Percentiles rank a stretch among this genome's conserved stretches.
Evolutionary conservation across 148 eudicot species (phyloP).

Genomic region (Cornus florida): DNA sequence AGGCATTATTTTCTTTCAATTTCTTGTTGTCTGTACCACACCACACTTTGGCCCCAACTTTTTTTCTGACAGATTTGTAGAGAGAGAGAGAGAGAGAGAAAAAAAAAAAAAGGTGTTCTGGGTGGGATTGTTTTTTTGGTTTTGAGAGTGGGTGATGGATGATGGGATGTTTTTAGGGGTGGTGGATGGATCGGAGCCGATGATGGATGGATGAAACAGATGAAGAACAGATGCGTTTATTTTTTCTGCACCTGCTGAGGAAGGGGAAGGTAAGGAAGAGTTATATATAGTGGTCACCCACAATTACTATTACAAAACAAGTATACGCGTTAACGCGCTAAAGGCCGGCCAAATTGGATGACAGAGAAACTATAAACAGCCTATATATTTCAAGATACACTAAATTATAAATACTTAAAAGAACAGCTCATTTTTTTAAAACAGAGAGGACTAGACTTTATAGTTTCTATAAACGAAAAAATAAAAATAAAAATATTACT

Average conservation of each 20-base stretch:
- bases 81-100: background rate
- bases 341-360: slow-evolving; percentile 19
- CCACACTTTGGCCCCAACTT: too few relatives aligned
- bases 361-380: background rate
- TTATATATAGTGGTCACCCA: slow-evolving; percentile 25
- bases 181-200: background rate
- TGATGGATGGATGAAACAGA: background rate
- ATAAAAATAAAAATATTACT: too few relatives aligned
- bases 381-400: too few relatives aligned
- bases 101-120: background rate
- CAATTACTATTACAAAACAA: background rate
- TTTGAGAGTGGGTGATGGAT: too few relatives aligned
- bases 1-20: slow-evolving; percentile 23
- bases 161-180: background rate
- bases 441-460: too few relatives aligned
- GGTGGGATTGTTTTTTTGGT: background rate
- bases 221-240: slow-evolving; percentile 8
- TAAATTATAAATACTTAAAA: too few relatives aligned
- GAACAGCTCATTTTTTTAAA: too few relatives aligned
- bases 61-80: background rate
- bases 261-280: background rate
- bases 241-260: slow-evolving; percentile 24
- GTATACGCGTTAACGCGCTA: slow-evolving; percentile 31
- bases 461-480: too few relatives aligned
- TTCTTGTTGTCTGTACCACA: background rate